Conservation (phyloP, 1,284 basidiomycete species). For the Leccinum solheimii region DNA sequence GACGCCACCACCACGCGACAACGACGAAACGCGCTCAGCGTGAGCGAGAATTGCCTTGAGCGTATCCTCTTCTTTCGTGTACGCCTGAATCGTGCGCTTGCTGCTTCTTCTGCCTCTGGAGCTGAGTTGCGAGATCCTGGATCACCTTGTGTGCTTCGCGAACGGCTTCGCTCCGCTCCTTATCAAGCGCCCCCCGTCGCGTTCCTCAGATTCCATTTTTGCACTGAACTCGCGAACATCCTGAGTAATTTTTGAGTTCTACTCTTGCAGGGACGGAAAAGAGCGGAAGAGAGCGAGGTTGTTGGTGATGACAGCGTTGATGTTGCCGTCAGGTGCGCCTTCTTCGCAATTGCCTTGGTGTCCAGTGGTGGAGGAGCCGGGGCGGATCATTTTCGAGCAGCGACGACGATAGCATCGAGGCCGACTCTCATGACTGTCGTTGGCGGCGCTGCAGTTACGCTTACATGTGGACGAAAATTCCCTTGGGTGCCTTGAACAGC, state of each 20-base stretch:
- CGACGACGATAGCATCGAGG: slow-evolving; percentile 51
- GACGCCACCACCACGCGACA: slow-evolving; percentile 16
- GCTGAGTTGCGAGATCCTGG: slow-evolving; percentile 71
- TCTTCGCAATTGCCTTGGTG: slow-evolving; percentile 51
- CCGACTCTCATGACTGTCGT: slow-evolving; percentile 65
- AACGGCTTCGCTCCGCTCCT: slow-evolving; percentile 79
- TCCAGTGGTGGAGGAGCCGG: slow-evolving; percentile 42
- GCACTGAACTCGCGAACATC: slow-evolving; percentile 79
- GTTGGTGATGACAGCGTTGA: slow-evolving; percentile 83
- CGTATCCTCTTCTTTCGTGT: slow-evolving; percentile 86
- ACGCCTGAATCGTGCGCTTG: slow-evolving; percentile 74
- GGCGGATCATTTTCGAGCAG: slow-evolving; percentile 50
- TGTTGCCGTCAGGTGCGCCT: slow-evolving; percentile 60
- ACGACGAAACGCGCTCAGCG: slow-evolving; percentile 35
- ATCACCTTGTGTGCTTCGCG: slow-evolving; percentile 87
- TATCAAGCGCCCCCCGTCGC: slow-evolving; percentile 62
- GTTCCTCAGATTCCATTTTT: slow-evolving; percentile 78
- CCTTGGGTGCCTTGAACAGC: slow-evolving; percentile 66
- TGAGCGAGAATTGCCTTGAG: slow-evolving; percentile 73
- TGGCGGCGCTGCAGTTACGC: slow-evolving; percentile 54
- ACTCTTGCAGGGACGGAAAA: slow-evolving; percentile 79
- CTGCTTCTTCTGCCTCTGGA: slow-evolving; percentile 69
- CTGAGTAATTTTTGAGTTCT: slow-evolving; percentile 90
- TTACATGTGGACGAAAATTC: slow-evolving; percentile 50
- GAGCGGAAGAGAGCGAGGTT: slow-evolving; percentile 88